Percentiles rank a stretch among this genome's conserved stretches.
phyloP scores from a whole-genome alignment of 305 asterid genomes.

The Euphrasia arctica region DNA sequence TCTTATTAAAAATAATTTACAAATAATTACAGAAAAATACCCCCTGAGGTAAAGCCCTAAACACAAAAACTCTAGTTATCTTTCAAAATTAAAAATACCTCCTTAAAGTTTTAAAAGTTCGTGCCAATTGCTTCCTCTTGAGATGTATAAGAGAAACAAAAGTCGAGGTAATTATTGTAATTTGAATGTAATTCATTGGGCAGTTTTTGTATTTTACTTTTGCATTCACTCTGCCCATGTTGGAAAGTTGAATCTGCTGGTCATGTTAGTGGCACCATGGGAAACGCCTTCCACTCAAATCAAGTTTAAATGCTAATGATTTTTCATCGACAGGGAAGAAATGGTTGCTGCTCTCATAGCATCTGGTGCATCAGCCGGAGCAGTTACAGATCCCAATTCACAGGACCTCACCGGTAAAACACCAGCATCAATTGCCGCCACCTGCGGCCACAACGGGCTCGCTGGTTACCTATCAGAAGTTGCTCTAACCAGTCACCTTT shows the following conservation, averaged over 20 bases:
- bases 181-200: no score
- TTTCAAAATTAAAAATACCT: no score
- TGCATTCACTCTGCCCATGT: no score
- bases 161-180: no score
- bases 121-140: no score
- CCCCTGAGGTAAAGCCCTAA: no score
- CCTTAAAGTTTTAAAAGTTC: neutral
- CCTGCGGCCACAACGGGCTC: conserved; percentile 66
- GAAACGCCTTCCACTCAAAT: neutral
- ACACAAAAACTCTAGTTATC: no score
- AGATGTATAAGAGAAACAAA: no score
- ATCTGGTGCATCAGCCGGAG: conserved; percentile 92
- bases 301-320: neutral
- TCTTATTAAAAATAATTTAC: no score
- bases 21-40: no score
- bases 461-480: conserved; percentile 97
- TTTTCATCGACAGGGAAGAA: conserved; percentile 66
- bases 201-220: no score
- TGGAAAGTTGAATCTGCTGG: neutral
- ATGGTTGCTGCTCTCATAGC: conserved; percentile 97
- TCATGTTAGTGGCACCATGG: neutral
- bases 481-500: conserved; percentile 80
- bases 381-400: conserved; percentile 85
- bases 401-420: conserved; percentile 79
- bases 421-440: conserved; percentile 77